Conservation (phyloP, 2,329 filamentous ascomycete species). For the Diaporthe sp. region DNA sequence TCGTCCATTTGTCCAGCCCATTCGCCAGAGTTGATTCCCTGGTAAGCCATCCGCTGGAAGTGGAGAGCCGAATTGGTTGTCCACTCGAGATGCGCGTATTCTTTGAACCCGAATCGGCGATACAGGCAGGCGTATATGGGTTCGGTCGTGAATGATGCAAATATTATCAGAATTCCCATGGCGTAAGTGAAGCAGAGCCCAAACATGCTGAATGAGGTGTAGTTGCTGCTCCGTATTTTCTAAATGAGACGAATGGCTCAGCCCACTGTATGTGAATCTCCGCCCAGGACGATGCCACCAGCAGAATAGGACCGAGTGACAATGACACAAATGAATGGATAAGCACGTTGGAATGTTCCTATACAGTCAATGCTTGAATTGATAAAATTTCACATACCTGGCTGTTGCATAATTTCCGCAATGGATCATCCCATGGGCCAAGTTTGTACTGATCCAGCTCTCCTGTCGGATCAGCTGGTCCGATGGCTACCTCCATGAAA, state of each 20-base stretch:
- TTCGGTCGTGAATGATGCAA: conserved; percentile 40
- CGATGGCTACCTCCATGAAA: conserved; percentile 31
- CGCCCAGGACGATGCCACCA: background rate
- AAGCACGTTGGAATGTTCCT: too few species aligned
- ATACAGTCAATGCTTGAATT: too few species aligned
- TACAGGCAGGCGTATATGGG: conserved; percentile 34
- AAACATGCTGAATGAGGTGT: conserved; percentile 46
- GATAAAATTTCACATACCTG: too few species aligned
- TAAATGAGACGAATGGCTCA: conserved; percentile 17
- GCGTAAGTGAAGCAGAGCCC: conserved; percentile 43
- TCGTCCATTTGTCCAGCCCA: background rate
- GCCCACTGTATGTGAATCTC: background rate
- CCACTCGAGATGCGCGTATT: conserved; percentile 42
- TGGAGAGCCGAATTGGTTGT: background rate
- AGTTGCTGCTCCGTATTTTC: conserved; percentile 44
- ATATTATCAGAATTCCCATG: conserved; percentile 38
- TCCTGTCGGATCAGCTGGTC: conserved; percentile 15
- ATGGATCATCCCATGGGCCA: background rate
- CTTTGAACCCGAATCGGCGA: conserved; percentile 12
- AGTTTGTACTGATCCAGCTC: background rate
- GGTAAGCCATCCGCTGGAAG: background rate
- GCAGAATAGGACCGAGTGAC: background rate
- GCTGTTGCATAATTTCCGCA: conserved; percentile 25
- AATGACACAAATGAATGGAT: too few species aligned
- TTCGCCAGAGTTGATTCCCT: background rate